Evolutionary conservation across 164 flowering plant species (phyloP).

Genomic region (Chimonanthus salicifolius): DNA sequence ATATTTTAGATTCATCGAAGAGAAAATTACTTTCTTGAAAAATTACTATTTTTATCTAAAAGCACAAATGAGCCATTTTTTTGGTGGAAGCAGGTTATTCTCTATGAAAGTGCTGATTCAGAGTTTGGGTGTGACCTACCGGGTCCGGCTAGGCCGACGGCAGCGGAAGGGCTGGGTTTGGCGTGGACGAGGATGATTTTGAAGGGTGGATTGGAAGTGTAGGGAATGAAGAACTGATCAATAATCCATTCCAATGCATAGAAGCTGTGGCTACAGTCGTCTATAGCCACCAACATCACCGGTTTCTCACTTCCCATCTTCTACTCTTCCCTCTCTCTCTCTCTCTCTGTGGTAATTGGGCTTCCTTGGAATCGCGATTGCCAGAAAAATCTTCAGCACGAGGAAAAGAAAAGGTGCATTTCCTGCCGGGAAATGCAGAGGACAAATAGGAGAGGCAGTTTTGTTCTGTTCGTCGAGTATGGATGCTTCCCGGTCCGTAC

Average conservation of each 20-base stretch:
- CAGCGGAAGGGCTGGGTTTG: conserved; percentile 46
- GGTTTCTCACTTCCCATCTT: conserved; percentile 31
- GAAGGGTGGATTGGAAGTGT: conserved; percentile 35
- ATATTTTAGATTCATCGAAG: too few species aligned
- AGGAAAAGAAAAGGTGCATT: too few species aligned
- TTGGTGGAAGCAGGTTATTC: too few species aligned
- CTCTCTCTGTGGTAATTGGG: neutral
- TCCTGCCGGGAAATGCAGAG: too few species aligned
- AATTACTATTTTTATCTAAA: too few species aligned
- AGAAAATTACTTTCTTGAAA: too few species aligned
- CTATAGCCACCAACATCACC: conserved; percentile 69
- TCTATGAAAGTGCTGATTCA: too few species aligned
- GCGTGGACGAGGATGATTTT: conserved; percentile 67
- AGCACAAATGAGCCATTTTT: too few species aligned
- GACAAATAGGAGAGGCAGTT: too few species aligned
- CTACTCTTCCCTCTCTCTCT: neutral
- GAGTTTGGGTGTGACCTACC: conserved; percentile 26
- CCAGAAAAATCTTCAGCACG: neutral
- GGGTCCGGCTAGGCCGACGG: conserved; percentile 60
- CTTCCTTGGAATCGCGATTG: neutral
- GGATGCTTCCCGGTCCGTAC: too few species aligned
- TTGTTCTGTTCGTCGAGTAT: too few species aligned
- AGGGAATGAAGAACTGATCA: conserved; percentile 52
- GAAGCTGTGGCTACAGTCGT: conserved; percentile 65
- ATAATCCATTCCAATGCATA: conserved; percentile 80